Percentiles rank a stretch among this genome's conserved stretches.
These are phyloP conservation scores for Aspergillus texensis DNA, from an alignment of 2,329 filamentous ascomycete species.

Conservation along the genomic window DNA sequence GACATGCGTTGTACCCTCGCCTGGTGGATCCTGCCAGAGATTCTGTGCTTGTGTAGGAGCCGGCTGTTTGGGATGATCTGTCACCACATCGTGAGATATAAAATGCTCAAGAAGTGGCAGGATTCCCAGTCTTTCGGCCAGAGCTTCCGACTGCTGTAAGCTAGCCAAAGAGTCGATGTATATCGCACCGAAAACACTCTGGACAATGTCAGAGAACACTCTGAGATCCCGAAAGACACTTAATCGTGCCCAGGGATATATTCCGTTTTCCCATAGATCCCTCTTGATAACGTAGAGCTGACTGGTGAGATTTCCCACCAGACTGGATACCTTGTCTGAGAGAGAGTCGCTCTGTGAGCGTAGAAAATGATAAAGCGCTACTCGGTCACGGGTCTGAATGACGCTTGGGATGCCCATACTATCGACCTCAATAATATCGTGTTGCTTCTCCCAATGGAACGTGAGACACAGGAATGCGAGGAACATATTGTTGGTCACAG, in stretches of 20 bases:
- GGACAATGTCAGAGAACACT: background rate
- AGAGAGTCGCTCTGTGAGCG: background rate
- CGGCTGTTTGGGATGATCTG: background rate
- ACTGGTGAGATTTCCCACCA: background rate
- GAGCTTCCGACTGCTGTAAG: background rate
- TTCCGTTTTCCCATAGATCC: background rate
- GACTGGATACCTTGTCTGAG: background rate
- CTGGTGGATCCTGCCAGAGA: background rate
- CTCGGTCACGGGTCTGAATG: background rate
- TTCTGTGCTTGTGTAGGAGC: background rate
- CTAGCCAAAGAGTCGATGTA: background rate
- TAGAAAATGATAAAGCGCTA: background rate
- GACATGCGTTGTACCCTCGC: background rate
- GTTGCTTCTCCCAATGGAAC: background rate
- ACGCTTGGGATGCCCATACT: background rate
- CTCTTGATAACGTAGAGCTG: background rate
- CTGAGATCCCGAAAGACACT: background rate
- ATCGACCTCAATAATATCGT: background rate
- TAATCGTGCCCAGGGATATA: background rate
- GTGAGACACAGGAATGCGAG: background rate
- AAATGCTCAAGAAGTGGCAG: background rate
- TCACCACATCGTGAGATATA: background rate
- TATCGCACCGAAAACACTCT: background rate
- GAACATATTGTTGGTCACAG: background rate
- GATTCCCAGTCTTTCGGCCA: background rate